Conservation (phyloP, 1,284 basidiomycete species). For the Cryptococcus sp. region DNA sequence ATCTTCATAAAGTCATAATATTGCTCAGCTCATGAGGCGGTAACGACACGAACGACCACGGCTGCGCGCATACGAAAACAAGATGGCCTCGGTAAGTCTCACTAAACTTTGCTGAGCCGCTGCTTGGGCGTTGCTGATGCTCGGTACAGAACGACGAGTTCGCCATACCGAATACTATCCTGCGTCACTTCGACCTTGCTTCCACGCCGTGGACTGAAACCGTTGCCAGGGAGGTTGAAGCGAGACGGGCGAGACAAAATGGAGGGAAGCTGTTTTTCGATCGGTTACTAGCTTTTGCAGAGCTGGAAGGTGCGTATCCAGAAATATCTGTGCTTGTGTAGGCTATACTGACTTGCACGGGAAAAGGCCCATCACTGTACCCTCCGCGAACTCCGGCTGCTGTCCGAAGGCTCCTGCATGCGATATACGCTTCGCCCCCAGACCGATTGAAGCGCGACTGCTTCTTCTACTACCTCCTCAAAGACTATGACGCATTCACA, state of each 20-base stretch:
- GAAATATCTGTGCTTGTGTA: no score
- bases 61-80: not conserved
- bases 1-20: no score
- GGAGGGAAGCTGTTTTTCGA: slow-evolving; percentile 42
- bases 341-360: not conserved
- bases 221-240: slow-evolving; percentile 11
- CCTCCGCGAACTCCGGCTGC: slow-evolving; percentile 40
- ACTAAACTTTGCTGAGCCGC: slow-evolving; percentile 7
- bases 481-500: slow-evolving; percentile 29
- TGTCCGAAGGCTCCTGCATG: slow-evolving; percentile 35
- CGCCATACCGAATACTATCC: slow-evolving; percentile 33
- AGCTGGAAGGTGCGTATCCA: slow-evolving; percentile 33
- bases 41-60: no score
- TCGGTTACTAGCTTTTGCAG: slow-evolving; percentile 34
- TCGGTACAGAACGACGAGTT: slow-evolving; percentile 29
- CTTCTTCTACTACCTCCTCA: slow-evolving; percentile 46
- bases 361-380: slow-evolving; percentile 34
- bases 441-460: slow-evolving; percentile 47
- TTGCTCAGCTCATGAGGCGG: no score
- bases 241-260: slow-evolving; percentile 23
- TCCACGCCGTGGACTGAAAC: slow-evolving; percentile 30
- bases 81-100: not conserved
- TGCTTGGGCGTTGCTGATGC: not conserved
- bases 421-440: slow-evolving; percentile 31
- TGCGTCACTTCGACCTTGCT: slow-evolving; percentile 45